A percentile compares a stretch with the other conserved stretches of the same genome.
These are phyloP conservation scores for Erucastrum elatum DNA, from an alignment of 345 rosid species.

Conservation along the genomic window DNA sequence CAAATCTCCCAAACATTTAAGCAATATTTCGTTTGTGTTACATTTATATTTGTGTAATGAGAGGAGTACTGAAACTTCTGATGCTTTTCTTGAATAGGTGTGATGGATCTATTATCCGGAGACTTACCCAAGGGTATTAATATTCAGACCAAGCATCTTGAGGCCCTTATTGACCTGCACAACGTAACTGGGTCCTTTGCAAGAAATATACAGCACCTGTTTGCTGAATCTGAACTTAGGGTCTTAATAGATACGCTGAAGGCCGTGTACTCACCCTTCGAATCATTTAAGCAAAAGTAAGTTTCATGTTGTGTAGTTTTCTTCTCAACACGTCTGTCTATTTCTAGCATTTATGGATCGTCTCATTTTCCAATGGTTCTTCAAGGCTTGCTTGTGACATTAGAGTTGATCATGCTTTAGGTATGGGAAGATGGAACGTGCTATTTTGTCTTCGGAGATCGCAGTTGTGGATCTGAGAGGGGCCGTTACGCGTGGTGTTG, in stretches of 20 bases:
- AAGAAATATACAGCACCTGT: conserved; percentile 85
- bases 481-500: conserved; percentile 94
- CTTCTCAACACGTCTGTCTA: conserved; percentile 4
- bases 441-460: conserved; percentile 83
- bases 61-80: conserved; percentile 27
- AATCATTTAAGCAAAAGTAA: conserved; percentile 89
- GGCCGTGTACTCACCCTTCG: conserved; percentile 87
- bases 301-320: conserved; percentile 10
- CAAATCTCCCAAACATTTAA: neutral
- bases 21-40: neutral
- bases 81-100: conserved; percentile 49
- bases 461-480: conserved; percentile 95
- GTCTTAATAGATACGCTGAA: conserved; percentile 79
- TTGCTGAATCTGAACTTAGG: conserved; percentile 80
- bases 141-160: conserved; percentile 91
- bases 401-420: conserved; percentile 41
- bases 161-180: conserved; percentile 87
- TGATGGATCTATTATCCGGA: conserved; percentile 84
- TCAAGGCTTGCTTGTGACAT: conserved; percentile 23
- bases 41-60: conserved; percentile 8
- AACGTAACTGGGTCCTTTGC: conserved; percentile 83
- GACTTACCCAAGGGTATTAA: conserved; percentile 91
- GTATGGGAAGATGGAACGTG: conserved; percentile 95
- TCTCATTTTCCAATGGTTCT: conserved; percentile 9
- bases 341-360: conserved; percentile 3